phyloP scores from a whole-genome alignment of 139 green algal species.

The Chlorella vulgaris region DNA sequence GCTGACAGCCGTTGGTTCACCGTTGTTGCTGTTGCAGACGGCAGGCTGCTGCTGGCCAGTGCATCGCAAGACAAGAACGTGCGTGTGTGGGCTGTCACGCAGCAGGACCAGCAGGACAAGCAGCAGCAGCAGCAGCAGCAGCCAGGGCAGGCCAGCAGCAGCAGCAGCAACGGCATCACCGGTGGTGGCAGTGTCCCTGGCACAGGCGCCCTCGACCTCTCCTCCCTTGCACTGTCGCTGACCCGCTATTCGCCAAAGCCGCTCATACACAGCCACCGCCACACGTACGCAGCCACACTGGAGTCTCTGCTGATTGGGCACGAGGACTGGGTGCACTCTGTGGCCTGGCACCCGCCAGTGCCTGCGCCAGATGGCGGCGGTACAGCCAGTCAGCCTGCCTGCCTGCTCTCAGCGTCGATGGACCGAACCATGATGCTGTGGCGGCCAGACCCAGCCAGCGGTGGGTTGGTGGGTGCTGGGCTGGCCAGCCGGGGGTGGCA shows the following conservation, averaged over 20 bases:
- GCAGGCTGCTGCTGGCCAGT: slow-evolving; percentile 83
- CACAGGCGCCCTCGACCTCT: not conserved
- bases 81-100: slow-evolving; percentile 65
- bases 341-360: slow-evolving; percentile 71
- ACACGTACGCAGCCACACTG: slow-evolving; percentile 55
- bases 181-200: too few species aligned
- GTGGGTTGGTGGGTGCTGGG: slow-evolving; percentile 27
- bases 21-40: not conserved
- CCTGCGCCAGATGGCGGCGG: not conserved
- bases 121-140: not conserved
- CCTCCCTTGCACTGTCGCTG: slow-evolving; percentile 38
- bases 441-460: slow-evolving; percentile 63
- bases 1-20: not conserved
- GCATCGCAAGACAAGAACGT: slow-evolving; percentile 88
- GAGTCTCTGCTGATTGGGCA: slow-evolving; percentile 91
- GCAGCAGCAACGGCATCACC: not conserved
- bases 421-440: slow-evolving; percentile 97
- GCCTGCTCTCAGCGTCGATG: slow-evolving; percentile 91
- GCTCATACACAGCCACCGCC: slow-evolving; percentile 16
- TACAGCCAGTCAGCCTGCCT: slow-evolving; percentile 19
- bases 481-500: not conserved
- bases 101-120: slow-evolving; percentile 10
- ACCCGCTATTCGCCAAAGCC: slow-evolving; percentile 66
- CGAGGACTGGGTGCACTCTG: slow-evolving; percentile 94
- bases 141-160: not conserved